Conservation (phyloP, 2,329 filamentous ascomycete species). For the Exutisphaerella laricina region DNA sequence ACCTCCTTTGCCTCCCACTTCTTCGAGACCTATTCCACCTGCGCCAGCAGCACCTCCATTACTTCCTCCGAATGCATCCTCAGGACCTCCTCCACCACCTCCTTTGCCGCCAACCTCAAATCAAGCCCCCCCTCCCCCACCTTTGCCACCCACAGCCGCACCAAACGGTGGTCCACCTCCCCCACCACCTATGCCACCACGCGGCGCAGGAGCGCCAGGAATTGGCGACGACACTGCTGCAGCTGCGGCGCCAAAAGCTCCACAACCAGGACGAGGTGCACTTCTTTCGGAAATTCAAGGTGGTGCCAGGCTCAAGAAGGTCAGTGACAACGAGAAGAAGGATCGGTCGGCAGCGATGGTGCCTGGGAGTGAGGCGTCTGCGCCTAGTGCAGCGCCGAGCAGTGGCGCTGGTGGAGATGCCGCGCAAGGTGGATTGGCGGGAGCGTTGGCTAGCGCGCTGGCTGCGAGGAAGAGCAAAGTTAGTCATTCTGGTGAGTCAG, state of each 20-base stretch:
- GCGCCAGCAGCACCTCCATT: conserved; percentile 41
- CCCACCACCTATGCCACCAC: conserved; percentile 39
- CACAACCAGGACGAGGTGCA: conserved; percentile 48
- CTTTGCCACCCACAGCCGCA: conserved; percentile 30
- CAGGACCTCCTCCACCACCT: conserved; percentile 37
- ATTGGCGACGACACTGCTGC: conserved; percentile 38
- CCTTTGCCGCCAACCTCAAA: conserved; percentile 34
- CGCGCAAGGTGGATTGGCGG: conserved; percentile 41
- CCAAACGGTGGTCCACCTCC: conserved; percentile 37
- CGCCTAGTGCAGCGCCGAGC: conserved; percentile 42
- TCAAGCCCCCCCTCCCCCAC: conserved; percentile 38
- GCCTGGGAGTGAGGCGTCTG: conserved; percentile 48
- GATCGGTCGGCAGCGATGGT: conserved; percentile 64
- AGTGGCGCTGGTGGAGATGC: conserved; percentile 47
- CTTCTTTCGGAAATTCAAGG: conserved; percentile 68
- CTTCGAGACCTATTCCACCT: conserved; percentile 9
- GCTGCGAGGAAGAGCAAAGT: conserved; percentile 89
- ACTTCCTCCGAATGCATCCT: conserved; percentile 36
- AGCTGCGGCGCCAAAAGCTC: conserved; percentile 12
- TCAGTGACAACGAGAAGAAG: conserved; percentile 62
- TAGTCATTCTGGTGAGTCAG: conserved; percentile 79
- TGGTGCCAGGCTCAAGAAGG: conserved; percentile 63
- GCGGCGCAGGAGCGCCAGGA: conserved; percentile 48
- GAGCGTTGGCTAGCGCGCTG: conserved; percentile 69
- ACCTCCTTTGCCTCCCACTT: conserved; percentile 31